Evolutionary conservation across 805 yeast species (phyloP).

Genomic region (Torulaspora delbrueckii): DNA sequence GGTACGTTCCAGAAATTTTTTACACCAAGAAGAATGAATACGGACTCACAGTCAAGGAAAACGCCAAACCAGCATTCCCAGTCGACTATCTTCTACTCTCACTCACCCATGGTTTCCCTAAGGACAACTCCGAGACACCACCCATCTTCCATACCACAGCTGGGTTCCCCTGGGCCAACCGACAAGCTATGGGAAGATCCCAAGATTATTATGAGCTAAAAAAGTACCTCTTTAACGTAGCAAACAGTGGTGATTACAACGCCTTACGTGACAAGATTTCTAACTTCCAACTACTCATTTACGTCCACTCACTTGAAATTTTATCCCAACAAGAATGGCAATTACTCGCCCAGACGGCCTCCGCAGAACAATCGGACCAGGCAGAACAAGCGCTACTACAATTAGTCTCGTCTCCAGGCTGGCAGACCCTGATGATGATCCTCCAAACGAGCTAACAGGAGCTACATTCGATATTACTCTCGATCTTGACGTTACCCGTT

Average conservation of each 20-base stretch:
- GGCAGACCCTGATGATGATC: constrained; percentile 74
- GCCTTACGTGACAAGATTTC: constrained; percentile 39
- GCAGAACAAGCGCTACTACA: constrained; percentile 49
- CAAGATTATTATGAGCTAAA: constrained; percentile 60
- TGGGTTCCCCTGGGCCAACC: constrained; percentile 71
- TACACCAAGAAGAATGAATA: constrained; percentile 84
- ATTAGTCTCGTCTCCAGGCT: constrained; percentile 50
- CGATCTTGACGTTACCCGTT: not conserved
- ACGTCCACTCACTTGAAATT: constrained; percentile 52
- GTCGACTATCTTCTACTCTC: constrained; percentile 86
- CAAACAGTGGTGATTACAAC: constrained; percentile 30
- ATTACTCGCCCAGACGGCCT: constrained; percentile 46
- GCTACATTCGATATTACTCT: not conserved
- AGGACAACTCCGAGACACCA: constrained; percentile 28
- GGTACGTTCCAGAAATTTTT: constrained; percentile 94
- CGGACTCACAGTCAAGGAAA: constrained; percentile 76
- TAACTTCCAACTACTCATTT: constrained; percentile 75
- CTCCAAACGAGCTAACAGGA: constrained; percentile 32
- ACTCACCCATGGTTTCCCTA: constrained; percentile 89
- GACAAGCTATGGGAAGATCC: constrained; percentile 67
- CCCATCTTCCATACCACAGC: constrained; percentile 38
- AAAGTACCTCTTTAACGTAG: constrained; percentile 40
- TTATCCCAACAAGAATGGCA: constrained; percentile 52
- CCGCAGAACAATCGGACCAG: constrained; percentile 43
- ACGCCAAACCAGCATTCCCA: constrained; percentile 89